Evolutionary conservation across 306 rosid genomes (phyloP), one percentile per base, ranked within the genome.

Genomic region (Rubus idaeus): DNA sequence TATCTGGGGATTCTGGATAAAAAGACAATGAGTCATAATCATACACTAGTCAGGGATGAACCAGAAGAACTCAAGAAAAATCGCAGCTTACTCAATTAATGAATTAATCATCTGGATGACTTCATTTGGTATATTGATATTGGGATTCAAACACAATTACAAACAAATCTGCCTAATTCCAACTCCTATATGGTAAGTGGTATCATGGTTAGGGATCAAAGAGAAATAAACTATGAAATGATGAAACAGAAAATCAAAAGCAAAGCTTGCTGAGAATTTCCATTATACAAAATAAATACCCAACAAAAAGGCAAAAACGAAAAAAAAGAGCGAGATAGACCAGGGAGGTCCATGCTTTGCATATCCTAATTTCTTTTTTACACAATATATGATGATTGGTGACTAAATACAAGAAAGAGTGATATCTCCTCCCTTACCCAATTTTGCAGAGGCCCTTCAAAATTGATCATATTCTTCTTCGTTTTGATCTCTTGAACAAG

Each of bases 291-390:
- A 26, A 85, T 78, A 79, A 75, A 75, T 44, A 45, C n/a, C 56
- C 86, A 72, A 81, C 78, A 83, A 39, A 16, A 77, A 23, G 41
- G 41, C 42, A 58, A 69, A 63, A 61, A 63, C 18, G 18, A 46
- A 49, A 26, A 35, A 81, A 75, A 69, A 47, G 18, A 80, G 79
- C 70, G 74, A 42, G 56, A 79, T 13, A 79, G 79, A 87, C 82
- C 79, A 16, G 66, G 41, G 40, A 66, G 74, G 75, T 71, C 81
- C 85, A 80, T 79, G 46, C 47, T 35, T 75, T 75, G 52, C 78
- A 77, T 51, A 81, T 71, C 80, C 74, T 84, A 83, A 82, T 81
- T 51, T 69, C 82, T 84, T 79, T 79, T 86, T 79, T 81, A 87
- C 85, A 87, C 77, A 57, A 77, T 81, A 75, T 64, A 75, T 71